Evolutionary conservation across 768 basidiomycete species (phyloP).

Genomic region (Lanmaoa pseudosensibilis): DNA sequence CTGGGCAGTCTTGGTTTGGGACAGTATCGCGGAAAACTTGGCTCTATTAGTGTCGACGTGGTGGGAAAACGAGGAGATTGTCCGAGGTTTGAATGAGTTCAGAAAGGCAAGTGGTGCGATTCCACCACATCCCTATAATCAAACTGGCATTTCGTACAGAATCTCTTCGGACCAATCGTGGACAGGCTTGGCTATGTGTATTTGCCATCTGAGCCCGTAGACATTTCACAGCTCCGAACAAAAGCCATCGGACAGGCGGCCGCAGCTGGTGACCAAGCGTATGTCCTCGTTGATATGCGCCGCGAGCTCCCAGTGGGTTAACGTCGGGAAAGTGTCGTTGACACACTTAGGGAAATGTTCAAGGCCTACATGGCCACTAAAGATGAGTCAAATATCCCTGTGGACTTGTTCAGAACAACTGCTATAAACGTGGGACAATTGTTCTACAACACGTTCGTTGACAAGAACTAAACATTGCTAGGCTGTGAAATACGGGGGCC

Average conservation of each 20-base stretch:
- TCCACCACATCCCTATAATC: not conserved
- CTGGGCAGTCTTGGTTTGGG: conserved; percentile 75
- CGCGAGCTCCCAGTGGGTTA: not conserved
- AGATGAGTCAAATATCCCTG: conserved; percentile 76
- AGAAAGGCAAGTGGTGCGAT: conserved; percentile 47
- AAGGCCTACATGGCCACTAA: conserved; percentile 63
- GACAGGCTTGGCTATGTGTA: conserved; percentile 79
- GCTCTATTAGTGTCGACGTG: conserved; percentile 59
- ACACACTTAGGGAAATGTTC: conserved; percentile 73
- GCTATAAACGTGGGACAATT: conserved; percentile 47
- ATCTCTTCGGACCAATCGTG: conserved; percentile 72
- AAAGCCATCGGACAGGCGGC: conserved; percentile 64
- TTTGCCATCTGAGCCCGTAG: conserved; percentile 60
- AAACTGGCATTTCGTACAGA: conserved; percentile 35
- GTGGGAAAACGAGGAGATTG: conserved; percentile 74
- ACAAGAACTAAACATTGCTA: conserved; percentile 26
- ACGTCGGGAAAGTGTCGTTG: conserved; percentile 56
- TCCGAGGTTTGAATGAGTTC: conserved; percentile 57
- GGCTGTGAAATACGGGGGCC: conserved; percentile 76
- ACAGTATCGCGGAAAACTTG: conserved; percentile 61
- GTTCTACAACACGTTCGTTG: not conserved
- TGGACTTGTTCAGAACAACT: conserved; percentile 67
- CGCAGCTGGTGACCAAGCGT: conserved; percentile 43
- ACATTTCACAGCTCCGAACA: conserved; percentile 71
- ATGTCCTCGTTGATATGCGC: conserved; percentile 4